Conservation (phyloP, 2,329 filamentous ascomycete genomes). For the Diaporthe sp. region DNA sequence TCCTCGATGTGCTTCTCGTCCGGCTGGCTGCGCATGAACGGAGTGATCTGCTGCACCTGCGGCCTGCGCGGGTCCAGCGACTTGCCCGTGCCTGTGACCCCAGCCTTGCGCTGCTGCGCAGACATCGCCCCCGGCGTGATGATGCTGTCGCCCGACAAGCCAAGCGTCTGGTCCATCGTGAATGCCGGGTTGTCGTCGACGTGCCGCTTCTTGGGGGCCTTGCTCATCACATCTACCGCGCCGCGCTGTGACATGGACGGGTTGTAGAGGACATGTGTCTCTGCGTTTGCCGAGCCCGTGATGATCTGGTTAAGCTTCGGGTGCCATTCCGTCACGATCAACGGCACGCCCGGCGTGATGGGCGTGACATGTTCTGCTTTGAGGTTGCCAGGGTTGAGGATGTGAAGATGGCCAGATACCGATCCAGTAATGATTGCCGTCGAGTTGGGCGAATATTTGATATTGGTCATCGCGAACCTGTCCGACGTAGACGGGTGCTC, state of each 20-base stretch:
- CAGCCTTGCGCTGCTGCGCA: slow-evolving; percentile 68
- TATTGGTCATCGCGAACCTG: slow-evolving; percentile 86
- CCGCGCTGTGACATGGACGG: slow-evolving; percentile 84
- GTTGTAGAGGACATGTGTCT: slow-evolving; percentile 91
- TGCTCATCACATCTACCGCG: slow-evolving; percentile 89
- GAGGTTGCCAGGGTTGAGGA: slow-evolving; percentile 92
- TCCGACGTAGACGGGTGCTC: slow-evolving; percentile 84
- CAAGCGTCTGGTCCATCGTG: slow-evolving; percentile 84
- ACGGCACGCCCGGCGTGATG: slow-evolving; percentile 84
- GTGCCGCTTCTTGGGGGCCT: slow-evolving; percentile 93
- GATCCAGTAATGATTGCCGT: slow-evolving; percentile 92
- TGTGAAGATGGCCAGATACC: slow-evolving; percentile 85
- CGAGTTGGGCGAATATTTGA: slow-evolving; percentile 87
- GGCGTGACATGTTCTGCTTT: slow-evolving; percentile 86
- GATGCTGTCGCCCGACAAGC: slow-evolving; percentile 86
- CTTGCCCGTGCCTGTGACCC: slow-evolving; percentile 81
- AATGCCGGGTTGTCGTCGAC: slow-evolving; percentile 91
- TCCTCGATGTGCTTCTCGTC: slow-evolving; percentile 90
- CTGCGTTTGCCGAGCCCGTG: slow-evolving; percentile 90
- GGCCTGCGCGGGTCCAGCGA: slow-evolving; percentile 84
- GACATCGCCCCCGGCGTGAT: slow-evolving; percentile 73
- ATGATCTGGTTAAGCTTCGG: slow-evolving; percentile 95
- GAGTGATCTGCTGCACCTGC: slow-evolving; percentile 85
- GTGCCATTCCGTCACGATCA: slow-evolving; percentile 92
- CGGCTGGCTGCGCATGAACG: slow-evolving; percentile 89